phyloP scores from a whole-genome alignment of 1,284 basidiomycete genomes.

The Ceratobasidium sp. region DNA sequence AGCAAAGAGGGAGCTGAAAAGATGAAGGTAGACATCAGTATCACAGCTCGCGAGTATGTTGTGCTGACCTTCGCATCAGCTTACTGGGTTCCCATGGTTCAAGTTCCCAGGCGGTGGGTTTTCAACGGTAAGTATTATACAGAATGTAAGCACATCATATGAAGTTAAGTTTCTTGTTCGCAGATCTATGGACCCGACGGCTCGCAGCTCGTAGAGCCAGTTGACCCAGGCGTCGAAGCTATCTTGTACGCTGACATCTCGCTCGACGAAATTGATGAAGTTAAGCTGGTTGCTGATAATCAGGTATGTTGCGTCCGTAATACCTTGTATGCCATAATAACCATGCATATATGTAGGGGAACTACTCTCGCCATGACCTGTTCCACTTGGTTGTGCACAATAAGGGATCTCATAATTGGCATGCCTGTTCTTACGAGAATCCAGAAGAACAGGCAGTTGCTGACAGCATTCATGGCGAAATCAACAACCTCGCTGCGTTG shows the following conservation, averaged over 20 bases:
- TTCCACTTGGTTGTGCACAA: constrained; percentile 20
- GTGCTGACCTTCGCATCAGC: not conserved
- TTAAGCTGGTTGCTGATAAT: constrained; percentile 19
- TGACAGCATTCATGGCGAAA: constrained; percentile 3
- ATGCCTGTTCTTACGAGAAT: constrained; percentile 11
- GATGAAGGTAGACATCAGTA: not conserved
- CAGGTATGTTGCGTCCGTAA: not conserved
- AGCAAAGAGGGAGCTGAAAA: constrained; percentile 13
- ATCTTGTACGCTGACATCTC: constrained; percentile 25
- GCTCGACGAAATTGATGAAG: constrained; percentile 14
- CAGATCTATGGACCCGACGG: constrained; percentile 12
- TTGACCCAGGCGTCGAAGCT: constrained; percentile 13
- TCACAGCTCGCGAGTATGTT: not conserved
- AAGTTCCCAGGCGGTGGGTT: constrained; percentile 28
- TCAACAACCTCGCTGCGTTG: constrained; percentile 6
- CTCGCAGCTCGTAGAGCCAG: constrained; percentile 21
- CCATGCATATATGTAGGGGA: not conserved
- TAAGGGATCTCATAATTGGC: constrained; percentile 9
- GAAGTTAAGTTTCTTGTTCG: not conserved
- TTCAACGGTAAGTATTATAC: not conserved
- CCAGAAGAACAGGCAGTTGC: not conserved
- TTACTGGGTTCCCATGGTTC: constrained; percentile 22
- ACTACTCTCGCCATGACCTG: constrained; percentile 17
- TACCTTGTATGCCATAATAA: not conserved
- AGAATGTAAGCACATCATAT: not conserved